A percentile compares a stretch with the other conserved stretches of the same genome.
phyloP scores from a whole-genome alignment of 371 early-diverging fungal species.

The Zopfochytrium polystomum region DNA sequence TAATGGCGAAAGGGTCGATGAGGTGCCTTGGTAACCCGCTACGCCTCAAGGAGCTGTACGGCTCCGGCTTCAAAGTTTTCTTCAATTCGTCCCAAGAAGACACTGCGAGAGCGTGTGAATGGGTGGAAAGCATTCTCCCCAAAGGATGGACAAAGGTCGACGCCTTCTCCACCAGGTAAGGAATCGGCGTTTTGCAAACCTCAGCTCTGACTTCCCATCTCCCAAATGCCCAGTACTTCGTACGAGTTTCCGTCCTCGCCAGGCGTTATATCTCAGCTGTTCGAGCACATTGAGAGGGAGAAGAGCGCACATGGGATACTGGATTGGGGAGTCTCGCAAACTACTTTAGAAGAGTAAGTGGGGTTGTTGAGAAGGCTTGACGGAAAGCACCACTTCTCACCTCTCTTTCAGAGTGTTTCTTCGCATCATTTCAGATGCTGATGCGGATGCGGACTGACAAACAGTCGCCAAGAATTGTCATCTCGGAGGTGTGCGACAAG shows the following conservation, averaged over 20 bases:
- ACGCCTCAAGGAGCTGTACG: conserved; percentile 67
- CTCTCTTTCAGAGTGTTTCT: too few species aligned
- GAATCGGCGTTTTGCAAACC: too few species aligned
- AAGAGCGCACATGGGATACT: conserved; percentile 46
- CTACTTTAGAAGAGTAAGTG: conserved; percentile 61
- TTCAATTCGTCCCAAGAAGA: conserved; percentile 43
- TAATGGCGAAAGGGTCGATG: conserved; percentile 69
- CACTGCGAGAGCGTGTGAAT: conserved; percentile 15
- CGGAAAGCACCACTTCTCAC: too few species aligned
- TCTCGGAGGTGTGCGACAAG: too few species aligned
- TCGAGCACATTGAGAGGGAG: conserved; percentile 43
- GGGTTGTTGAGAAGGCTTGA: too few species aligned
- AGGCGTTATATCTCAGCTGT: conserved; percentile 32
- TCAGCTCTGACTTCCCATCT: neutral
- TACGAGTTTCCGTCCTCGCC: conserved; percentile 23
- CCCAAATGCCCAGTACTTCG: conserved; percentile 9
- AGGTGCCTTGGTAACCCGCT: conserved; percentile 61
- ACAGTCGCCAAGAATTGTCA: too few species aligned
- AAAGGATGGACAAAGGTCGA: conserved; percentile 48
- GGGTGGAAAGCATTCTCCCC: conserved; percentile 50
- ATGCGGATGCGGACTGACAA: too few species aligned
- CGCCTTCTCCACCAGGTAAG: conserved; percentile 46
- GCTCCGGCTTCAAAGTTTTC: conserved; percentile 66
- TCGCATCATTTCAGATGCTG: too few species aligned
- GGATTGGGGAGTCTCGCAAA: conserved; percentile 70